Evolutionary conservation across 2,329 filamentous ascomycete species (phyloP).

Genomic region (Nigrospora osmanthi): DNA sequence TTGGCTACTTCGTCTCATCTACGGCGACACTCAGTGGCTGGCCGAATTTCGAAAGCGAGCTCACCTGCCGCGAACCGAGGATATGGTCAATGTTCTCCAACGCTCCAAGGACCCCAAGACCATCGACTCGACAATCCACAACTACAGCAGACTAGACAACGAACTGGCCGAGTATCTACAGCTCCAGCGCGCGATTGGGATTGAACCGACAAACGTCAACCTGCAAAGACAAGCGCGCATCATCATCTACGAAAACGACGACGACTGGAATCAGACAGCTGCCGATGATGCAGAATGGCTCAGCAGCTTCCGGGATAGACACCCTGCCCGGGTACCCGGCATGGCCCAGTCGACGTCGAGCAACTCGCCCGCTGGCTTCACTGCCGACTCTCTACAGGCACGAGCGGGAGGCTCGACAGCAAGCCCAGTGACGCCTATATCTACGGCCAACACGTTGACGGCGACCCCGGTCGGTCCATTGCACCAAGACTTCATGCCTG

Average conservation of each 20-base stretch:
- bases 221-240: conserved; percentile 50
- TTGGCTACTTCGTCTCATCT: conserved; percentile 48
- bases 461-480: too few species aligned
- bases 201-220: conserved; percentile 43
- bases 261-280: conserved; percentile 57
- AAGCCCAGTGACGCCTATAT: too few species aligned
- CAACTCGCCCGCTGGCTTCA: background rate
- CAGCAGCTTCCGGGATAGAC: conserved; percentile 40
- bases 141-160: conserved; percentile 45
- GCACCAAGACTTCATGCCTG: conserved; percentile 11
- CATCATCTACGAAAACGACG: conserved; percentile 55
- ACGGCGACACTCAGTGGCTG: conserved; percentile 45
- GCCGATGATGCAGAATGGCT: conserved; percentile 50
- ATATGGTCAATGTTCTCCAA: conserved; percentile 38
- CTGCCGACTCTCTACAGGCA: too few species aligned
- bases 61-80: conserved; percentile 48
- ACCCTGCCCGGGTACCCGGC: conserved; percentile 14
- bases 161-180: conserved; percentile 47
- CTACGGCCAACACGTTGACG: background rate
- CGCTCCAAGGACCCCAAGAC: conserved; percentile 45
- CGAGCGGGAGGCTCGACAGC: too few species aligned
- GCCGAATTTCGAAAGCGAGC: conserved; percentile 47
- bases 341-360: background rate
- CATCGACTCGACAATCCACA: conserved; percentile 54
- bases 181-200: conserved; percentile 33